phyloP scores from a whole-genome alignment of 2,329 filamentous ascomycete genomes.

The Fusarium sp. region DNA sequence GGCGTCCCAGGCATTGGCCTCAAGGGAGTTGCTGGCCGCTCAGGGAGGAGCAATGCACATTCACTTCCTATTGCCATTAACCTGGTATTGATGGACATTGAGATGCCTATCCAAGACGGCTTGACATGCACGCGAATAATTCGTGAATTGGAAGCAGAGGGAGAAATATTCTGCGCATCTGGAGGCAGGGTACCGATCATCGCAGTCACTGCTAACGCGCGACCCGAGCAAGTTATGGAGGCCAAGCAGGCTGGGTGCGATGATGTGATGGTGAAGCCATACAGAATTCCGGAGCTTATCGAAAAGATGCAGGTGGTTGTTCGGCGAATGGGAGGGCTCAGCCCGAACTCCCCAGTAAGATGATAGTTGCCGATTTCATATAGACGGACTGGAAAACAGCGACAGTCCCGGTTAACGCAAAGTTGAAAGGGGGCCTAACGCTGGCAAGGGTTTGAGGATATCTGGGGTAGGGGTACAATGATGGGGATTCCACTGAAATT shows the following conservation, averaged over 20 bases:
- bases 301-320: slow-evolving; percentile 68
- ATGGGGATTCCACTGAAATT: background rate
- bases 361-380: slow-evolving; percentile 33
- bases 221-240: slow-evolving; percentile 68
- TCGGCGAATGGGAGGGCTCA: slow-evolving; percentile 47
- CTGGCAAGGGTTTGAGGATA: background rate
- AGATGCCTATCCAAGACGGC: slow-evolving; percentile 81
- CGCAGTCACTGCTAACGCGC: slow-evolving; percentile 74
- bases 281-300: slow-evolving; percentile 70
- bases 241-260: slow-evolving; percentile 66
- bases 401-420: slow-evolving; percentile 17
- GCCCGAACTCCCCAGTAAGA: slow-evolving; percentile 45
- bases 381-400: slow-evolving; percentile 32
- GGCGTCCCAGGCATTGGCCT: slow-evolving; percentile 34
- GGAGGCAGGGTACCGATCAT: slow-evolving; percentile 70
- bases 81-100: slow-evolving; percentile 79
- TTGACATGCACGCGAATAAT: slow-evolving; percentile 73
- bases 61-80: slow-evolving; percentile 57
- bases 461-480: background rate
- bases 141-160: slow-evolving; percentile 67
- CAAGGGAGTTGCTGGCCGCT: slow-evolving; percentile 2
- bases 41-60: slow-evolving; percentile 28
- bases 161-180: slow-evolving; percentile 58
- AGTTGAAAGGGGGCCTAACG: background rate
- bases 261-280: slow-evolving; percentile 78